Base-by-base conservation (phyloP, 1,284 basidiomycete genomes). In the Meira nashicola region DNA sequence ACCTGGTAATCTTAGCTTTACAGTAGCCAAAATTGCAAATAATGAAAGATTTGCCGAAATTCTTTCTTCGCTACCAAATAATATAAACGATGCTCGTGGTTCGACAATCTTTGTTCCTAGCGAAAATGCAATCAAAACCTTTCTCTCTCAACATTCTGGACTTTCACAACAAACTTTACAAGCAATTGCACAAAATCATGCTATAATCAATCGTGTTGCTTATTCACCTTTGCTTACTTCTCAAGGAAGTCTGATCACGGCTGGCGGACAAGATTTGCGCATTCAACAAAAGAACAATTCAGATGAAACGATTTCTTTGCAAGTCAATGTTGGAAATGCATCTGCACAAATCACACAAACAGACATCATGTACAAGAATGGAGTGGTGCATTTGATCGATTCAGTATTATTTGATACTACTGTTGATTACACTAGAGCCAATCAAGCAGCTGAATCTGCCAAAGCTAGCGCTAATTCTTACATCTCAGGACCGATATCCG, bases 381-480 rank as follows among this genome's bases (percentile, higher is more conserved):
- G 70, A 49, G 70, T 71, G 8, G 66, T 70, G 33, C 70, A 71
- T 54, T 54, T 40, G 39, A 65, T 71, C 43, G 68, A 71, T 62
- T 57, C 63, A 38, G 70, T 71, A 15, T 62, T 71, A 15, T 63
- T 63, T 6, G 64, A 60, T 7, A 66, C 57, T 21, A 63, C 48
- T 7, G 59, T 65, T 44, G 63, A 71, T 52, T 50, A 52, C 25
- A 55, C 39, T 2, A 62, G 70, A n/a, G 67, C 70, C n/a, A 50
- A 56, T 9, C 62, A 70, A 54, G 70, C 70, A 12, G 64, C 63
- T 23, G 46, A 59, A 23, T 67, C 65, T 7, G 70, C 70, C 1
- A 47, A 62, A 54, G 55, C 21, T 2, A 57, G 55, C 3, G 46
- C 67, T 23, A 38, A 66, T 28, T 52, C 47, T 7, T 38, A 37